Base-by-base conservation (phyloP, 2,329 filamentous ascomycete genomes). In the Trichoderma koningii region DNA sequence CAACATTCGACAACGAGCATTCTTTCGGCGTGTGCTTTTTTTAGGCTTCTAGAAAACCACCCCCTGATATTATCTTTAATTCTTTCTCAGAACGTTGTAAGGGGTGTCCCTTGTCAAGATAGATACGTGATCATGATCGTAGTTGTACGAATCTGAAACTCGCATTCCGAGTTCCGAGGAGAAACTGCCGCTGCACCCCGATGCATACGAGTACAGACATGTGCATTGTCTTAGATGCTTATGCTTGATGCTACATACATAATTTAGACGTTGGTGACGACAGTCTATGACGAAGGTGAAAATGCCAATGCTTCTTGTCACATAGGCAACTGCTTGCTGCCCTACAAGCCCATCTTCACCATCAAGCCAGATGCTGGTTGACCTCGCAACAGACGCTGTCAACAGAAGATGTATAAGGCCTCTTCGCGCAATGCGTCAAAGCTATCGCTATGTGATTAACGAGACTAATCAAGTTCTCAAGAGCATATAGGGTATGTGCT, bases 1-100 rank as follows among this genome's bases (percentile, higher is more conserved):
- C 57, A 60, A 26, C 44, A 23, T 60, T 60, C 44, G 56, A 60
- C 30, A 15, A 38, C 34, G 34, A 38, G 12, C 12, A 38, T 38
- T 38, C 30, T 38, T 14, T 3, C 12, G 7, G 17, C 19, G 2
- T 26, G 1, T 61, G 17, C 26, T 53, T 26, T 23, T 19, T 45
- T 19, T n/a, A 17, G 44, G 17, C 17, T 45, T 45, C 44, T 19
- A 45, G 19, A 45, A n/a, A n/a, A 45, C n/a, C n/a, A n/a, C 44
- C 42, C 14, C 34, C 12, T 14, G 3, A 38, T 38, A 12, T 3
- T 38, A 12, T 3, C 3, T 5, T 14, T 3, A 23, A 23, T 23
- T 14, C 12, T 14, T 5, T 38, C 12, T 5, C 34, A 38, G 12
- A 14, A 38, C 9, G 1, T 38, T 5, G 34, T 38, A 38, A 14